Evolutionary conservation across 2,329 filamentous ascomycete genomes (phyloP).

Genomic region (Mariannaea sp.): DNA sequence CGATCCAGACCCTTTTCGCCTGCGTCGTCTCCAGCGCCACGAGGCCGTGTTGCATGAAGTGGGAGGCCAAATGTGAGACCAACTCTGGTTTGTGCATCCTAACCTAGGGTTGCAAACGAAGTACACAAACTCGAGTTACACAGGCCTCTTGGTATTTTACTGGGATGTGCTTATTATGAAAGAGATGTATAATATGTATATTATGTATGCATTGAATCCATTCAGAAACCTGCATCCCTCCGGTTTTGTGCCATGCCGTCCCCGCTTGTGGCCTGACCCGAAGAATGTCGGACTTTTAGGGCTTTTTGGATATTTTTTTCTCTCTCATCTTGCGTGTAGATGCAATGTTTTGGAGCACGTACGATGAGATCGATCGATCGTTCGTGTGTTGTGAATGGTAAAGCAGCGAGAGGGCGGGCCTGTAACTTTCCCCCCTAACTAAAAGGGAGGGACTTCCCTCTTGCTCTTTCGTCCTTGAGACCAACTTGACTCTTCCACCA

Average conservation of each 20-base stretch:
- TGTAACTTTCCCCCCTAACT: not conserved
- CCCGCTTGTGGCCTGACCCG: slow-evolving; percentile 35
- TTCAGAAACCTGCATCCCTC: too few relatives aligned
- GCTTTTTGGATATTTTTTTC: slow-evolving; percentile 9
- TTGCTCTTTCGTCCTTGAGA: not conserved
- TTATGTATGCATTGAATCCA: too few relatives aligned
- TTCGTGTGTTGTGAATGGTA: not conserved
- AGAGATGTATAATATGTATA: too few relatives aligned
- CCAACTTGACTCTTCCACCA: not conserved
- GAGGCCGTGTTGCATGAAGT: too few relatives aligned
- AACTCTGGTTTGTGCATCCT: too few relatives aligned
- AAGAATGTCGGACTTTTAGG: slow-evolving; percentile 32
- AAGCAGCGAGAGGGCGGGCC: not conserved
- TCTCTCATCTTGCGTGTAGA: too few relatives aligned
- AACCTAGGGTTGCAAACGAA: too few relatives aligned
- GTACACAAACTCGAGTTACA: too few relatives aligned
- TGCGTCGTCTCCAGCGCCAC: not conserved
- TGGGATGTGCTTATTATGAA: too few relatives aligned
- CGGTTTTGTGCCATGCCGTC: slow-evolving; percentile 19
- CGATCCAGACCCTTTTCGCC: not conserved
- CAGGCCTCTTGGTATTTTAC: too few relatives aligned
- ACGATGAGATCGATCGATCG: slow-evolving; percentile 27
- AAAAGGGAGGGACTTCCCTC: not conserved
- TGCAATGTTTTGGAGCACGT: slow-evolving; percentile 10
- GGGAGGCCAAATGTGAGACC: not conserved